A percentile compares a stretch with the other conserved stretches of the same genome.
These are phyloP conservation scores for Argentina anserina DNA, from an alignment of 306 rosid species.

Conservation along the genomic window DNA sequence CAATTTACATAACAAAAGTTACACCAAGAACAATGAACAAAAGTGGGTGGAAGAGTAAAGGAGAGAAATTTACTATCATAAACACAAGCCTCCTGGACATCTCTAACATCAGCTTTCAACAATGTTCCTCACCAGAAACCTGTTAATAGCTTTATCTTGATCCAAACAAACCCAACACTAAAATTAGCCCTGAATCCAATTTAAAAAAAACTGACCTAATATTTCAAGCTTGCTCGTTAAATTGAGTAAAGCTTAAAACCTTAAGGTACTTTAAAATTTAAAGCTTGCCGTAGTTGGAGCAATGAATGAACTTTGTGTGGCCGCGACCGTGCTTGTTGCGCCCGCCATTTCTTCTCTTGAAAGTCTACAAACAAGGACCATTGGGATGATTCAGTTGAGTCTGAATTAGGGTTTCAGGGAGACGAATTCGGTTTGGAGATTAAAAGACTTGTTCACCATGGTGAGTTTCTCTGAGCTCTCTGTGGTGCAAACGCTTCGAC, in stretches of 20 bases:
- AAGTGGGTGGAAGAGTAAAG: too few species aligned
- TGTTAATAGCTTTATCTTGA: conserved; percentile 77
- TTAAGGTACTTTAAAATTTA: conserved; percentile 67
- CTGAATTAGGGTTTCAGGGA: neutral
- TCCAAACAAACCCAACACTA: neutral
- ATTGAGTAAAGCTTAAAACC: neutral
- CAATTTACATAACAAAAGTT: neutral
- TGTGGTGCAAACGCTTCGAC: conserved; percentile 6
- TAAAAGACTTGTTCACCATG: neutral
- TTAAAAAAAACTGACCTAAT: neutral
- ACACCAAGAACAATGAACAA: neutral
- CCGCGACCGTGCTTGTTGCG: conserved; percentile 97
- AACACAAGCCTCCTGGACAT: conserved; percentile 97
- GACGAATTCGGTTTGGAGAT: neutral
- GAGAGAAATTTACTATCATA: conserved; percentile 62
- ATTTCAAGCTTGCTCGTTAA: neutral
- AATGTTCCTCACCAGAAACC: conserved; percentile 92
- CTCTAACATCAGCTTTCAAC: conserved; percentile 97
- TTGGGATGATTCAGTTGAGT: neutral
- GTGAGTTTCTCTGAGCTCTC: conserved; percentile 7
- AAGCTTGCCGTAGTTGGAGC: conserved; percentile 97
- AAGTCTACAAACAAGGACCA: conserved; percentile 47
- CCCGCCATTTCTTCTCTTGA: conserved; percentile 95
- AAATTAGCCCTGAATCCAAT: neutral
- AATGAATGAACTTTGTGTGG: conserved; percentile 81